Evolutionary conservation across 805 yeast species (phyloP), one percentile per base, ranked within the genome.

Genomic region (Ogataea pini): DNA sequence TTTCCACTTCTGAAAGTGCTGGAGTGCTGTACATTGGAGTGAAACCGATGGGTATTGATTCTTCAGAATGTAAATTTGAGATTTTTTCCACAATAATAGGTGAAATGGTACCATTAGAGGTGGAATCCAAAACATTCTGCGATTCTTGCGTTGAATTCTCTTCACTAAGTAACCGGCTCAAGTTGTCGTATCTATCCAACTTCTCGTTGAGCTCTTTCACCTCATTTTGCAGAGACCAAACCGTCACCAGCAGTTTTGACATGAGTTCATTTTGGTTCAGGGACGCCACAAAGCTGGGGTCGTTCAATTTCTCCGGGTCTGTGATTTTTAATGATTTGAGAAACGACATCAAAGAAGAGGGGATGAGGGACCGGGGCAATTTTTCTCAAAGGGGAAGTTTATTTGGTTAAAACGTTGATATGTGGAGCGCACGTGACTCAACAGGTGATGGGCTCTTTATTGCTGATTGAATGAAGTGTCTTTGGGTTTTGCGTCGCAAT

Each of bases 21-120:
- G 65, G 65, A 2, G 60, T 44, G 20, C 57, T 47, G 46, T 47
- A 52, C 57, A 61, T 54, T 12, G 65, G 62, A 5, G 61, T 57
- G 45, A 60, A 61, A 0, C 64, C 64, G 2, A 44, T 29, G 0
- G 63, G 63, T 8, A 47, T 46, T 32, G 45, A 38, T 9, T 50
- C 49, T 25, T 51, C 49, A 13, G 47, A 22, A 2, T 48, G 51
- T 13, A 22, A 17, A 10, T 25, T 36, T n/a, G 57, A 29, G 13
- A 60, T 47, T 40, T 54, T 58, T 36, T 55, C 59, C 12, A 58
- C 58, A 47, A 38, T 29, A 47, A 48, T 7, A 51, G 49, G 25
- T 19, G 24, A 4, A 17, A 16, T 34, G 37, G 16, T 18, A 20
- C 16, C 37, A 17, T 14, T 17, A 31, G 18, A 3, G 9, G 9